Evolutionary conservation across 2,329 filamentous ascomycete species (phyloP).

Genomic region (Talaromyces sp.): DNA sequence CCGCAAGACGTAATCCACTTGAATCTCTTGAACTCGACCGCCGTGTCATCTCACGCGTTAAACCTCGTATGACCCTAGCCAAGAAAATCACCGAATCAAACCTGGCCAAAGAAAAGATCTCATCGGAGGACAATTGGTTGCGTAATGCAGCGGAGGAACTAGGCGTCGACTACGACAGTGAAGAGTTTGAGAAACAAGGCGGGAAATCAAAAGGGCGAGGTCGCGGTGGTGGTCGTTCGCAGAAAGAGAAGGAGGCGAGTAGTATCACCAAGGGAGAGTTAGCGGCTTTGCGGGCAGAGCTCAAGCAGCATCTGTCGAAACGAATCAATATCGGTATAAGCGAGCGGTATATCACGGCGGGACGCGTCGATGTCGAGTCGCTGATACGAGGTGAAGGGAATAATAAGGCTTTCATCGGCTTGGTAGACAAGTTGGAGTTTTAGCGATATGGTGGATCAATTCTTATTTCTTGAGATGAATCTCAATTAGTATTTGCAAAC

Average conservation of each 20-base stretch:
- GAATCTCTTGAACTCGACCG: slow-evolving; percentile 76
- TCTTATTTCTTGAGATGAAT: background rate
- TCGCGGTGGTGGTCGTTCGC: slow-evolving; percentile 68
- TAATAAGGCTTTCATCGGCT: slow-evolving; percentile 65
- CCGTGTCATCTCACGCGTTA: slow-evolving; percentile 70
- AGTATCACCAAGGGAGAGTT: slow-evolving; percentile 71
- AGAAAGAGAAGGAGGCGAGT: slow-evolving; percentile 69
- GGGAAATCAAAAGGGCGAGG: slow-evolving; percentile 66
- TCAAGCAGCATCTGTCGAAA: slow-evolving; percentile 66
- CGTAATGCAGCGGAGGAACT: slow-evolving; percentile 82
- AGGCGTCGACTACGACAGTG: slow-evolving; percentile 88
- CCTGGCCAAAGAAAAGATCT: slow-evolving; percentile 82
- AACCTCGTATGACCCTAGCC: slow-evolving; percentile 72
- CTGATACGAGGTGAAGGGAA: slow-evolving; percentile 63
- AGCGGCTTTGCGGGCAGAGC: slow-evolving; percentile 64
- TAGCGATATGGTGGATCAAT: slow-evolving; percentile 18
- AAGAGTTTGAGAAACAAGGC: slow-evolving; percentile 68
- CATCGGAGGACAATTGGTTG: slow-evolving; percentile 80
- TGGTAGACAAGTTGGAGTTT: slow-evolving; percentile 47
- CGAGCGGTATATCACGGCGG: slow-evolving; percentile 78
- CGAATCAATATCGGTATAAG: slow-evolving; percentile 85
- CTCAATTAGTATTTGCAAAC: background rate
- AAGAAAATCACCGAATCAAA: slow-evolving; percentile 80
- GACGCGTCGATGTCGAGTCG: slow-evolving; percentile 74
- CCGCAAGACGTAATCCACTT: slow-evolving; percentile 55